Evolutionary conservation across 768 basidiomycete genomes (phyloP).

Genomic region (Kwoniella bestiolae): DNA sequence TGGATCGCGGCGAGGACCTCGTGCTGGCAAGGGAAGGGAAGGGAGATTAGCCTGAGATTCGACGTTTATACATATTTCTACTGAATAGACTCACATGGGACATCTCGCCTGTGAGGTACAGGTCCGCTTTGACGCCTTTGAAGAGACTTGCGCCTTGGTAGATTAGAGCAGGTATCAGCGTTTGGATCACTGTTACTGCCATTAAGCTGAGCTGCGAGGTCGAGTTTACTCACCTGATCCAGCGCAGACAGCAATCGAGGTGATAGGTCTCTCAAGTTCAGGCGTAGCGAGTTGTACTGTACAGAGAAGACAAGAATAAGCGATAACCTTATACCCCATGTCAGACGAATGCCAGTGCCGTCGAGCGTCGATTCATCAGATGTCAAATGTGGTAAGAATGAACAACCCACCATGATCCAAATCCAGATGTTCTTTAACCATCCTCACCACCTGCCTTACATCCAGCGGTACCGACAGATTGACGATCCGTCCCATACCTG

Average conservation of each 20-base stretch:
- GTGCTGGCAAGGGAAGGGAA: slow-evolving; percentile 63
- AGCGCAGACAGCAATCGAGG: slow-evolving; percentile 83
- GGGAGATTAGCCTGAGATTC: no score
- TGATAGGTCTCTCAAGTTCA: slow-evolving; percentile 42
- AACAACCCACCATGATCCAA: slow-evolving; percentile 67
- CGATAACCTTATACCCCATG: no score
- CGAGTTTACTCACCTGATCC: slow-evolving; percentile 72
- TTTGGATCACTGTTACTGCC: no score
- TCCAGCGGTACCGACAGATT: slow-evolving; percentile 65
- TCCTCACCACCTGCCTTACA: slow-evolving; percentile 67
- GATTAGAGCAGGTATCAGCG: not conserved
- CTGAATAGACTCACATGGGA: slow-evolving; percentile 74
- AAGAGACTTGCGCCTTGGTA: slow-evolving; percentile 67
- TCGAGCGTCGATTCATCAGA: not conserved
- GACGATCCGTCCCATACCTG: slow-evolving; percentile 72
- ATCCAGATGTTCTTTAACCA: slow-evolving; percentile 72
- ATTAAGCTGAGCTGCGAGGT: no score
- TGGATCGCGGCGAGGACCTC: slow-evolving; percentile 82
- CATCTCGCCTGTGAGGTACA: slow-evolving; percentile 94
- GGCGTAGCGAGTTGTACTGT: slow-evolving; percentile 52
- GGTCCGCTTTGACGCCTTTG: slow-evolving; percentile 72
- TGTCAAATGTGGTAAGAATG: not conserved
- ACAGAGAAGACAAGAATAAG: not conserved
- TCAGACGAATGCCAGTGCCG: no score
- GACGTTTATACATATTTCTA: no score